Base-by-base conservation (phyloP, 2,329 filamentous ascomycete genomes). In the Kalmusia sp. region DNA sequence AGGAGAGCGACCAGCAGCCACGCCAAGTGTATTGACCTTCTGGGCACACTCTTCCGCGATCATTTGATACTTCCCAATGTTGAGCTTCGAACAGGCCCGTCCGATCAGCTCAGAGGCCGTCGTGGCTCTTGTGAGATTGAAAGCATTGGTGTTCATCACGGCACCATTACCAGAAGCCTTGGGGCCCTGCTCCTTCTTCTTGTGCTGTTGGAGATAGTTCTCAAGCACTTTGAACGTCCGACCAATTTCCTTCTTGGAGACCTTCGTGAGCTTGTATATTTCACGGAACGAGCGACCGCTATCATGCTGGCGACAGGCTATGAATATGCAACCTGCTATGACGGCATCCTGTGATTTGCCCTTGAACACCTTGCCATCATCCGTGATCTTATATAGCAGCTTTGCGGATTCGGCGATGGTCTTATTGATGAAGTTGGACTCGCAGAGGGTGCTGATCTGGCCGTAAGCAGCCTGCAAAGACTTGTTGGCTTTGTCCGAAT, bases 221-320 rank as follows among this genome's bases (percentile, higher is more conserved):
- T 98, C 93, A 24, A 48, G 38, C n/a, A 51, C 35, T 80, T 99
- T 99, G 84, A 97, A 99, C 21, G 93, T 93, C 52, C 93, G 84
- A 19, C 95, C 95, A 59, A 99, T 96, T 71, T 99, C 96, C 79
- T 98, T 98, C 81, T 98, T 97, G 55, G 89, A 88, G 24, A 99
- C 93, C 63, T 91, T 91, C 7, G 95, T 99, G 73, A 98, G 82
- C 56, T 92, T 89, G 78, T 91, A 96, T 67, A 99, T 95, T 75
- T 99, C 96, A 43, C 90, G 87, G 79, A 99, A 99, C 3, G 92
- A 96, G 61, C 95, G 90, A 4, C 91, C 89, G 25, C 93, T 89
- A 57, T 87, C 86, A 70, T 91, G 90, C 76, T 97, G 92, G 38
- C 95, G 92, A 74, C 93, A 98, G 34, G 95, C 92, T 66, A 99